Evolutionary conservation across 2,329 filamentous ascomycete species (phyloP).

Genomic region (Rhytidhysteron rufulum): DNA sequence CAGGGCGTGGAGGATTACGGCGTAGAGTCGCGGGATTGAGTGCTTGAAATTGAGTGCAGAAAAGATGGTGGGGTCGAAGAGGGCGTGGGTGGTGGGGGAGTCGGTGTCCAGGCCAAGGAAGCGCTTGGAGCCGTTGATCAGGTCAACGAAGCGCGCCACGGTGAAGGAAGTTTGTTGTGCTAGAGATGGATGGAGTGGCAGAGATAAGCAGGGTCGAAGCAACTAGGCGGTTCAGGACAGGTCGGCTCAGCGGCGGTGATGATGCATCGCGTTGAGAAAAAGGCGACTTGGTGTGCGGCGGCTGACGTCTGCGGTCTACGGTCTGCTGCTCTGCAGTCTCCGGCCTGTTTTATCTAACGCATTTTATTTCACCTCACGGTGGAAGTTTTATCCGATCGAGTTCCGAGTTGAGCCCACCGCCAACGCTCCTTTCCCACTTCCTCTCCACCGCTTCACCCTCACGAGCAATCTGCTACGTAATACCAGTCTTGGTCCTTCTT

Average conservation of each 20-base stretch:
- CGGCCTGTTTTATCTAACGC: no score
- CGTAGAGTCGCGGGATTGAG: constrained; percentile 3
- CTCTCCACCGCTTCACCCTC: no score
- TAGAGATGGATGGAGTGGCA: background rate
- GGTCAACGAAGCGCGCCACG: background rate
- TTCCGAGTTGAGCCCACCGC: no score
- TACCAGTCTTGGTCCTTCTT: no score
- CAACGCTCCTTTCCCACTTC: no score
- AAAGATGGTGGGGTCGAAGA: constrained; percentile 1
- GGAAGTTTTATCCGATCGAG: no score
- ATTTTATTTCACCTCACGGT: no score
- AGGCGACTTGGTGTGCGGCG: background rate
- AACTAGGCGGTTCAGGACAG: background rate
- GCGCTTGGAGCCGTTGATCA: background rate
- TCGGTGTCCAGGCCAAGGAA: background rate
- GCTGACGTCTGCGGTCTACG: no score
- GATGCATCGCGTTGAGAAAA: background rate
- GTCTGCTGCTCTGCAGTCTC: no score
- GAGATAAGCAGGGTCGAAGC: constrained; percentile 1
- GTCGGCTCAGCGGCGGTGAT: background rate
- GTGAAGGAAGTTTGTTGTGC: background rate
- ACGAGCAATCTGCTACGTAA: no score
- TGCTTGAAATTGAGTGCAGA: background rate
- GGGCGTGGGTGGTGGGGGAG: background rate
- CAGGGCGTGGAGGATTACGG: constrained; percentile 1